Conservation (phyloP, 1,139 yeast genomes). For the Pichia sp. region DNA sequence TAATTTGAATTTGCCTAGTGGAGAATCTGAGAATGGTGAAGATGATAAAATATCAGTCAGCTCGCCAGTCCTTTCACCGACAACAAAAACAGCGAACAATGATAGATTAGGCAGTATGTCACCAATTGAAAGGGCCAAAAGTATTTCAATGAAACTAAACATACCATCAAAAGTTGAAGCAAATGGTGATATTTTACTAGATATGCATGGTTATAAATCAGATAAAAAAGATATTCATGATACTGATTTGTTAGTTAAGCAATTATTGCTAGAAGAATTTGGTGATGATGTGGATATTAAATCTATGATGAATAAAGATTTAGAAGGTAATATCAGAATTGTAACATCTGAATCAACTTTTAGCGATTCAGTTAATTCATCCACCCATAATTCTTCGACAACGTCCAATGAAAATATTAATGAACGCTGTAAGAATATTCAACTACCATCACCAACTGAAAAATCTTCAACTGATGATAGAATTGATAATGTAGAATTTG, state of each 20-base stretch:
- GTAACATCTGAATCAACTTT: slow-evolving; percentile 1
- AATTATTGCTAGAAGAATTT: slow-evolving; percentile 64
- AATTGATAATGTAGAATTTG: background rate
- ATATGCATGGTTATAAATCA: slow-evolving; percentile 95
- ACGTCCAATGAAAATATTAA: background rate
- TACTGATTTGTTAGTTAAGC: slow-evolving; percentile 65
- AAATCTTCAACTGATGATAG: slow-evolving; percentile 1
- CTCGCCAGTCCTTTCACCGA: background rate
- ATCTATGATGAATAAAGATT: slow-evolving; percentile 51
- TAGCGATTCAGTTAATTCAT: slow-evolving; percentile 1
- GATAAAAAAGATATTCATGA: slow-evolving; percentile 66
- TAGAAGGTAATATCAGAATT: slow-evolving; percentile 68
- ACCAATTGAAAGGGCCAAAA: slow-evolving; percentile 58
- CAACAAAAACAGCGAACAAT: background rate
- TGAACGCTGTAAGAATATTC: too few species aligned
- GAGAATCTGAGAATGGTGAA: background rate
- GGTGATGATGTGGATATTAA: slow-evolving; percentile 47
- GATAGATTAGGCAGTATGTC: slow-evolving; percentile 10
- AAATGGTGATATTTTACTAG: slow-evolving; percentile 86
- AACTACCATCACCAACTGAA: background rate
- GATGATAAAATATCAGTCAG: background rate
- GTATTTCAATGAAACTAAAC: slow-evolving; percentile 62
- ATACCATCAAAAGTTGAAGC: slow-evolving; percentile 86
- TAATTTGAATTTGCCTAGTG: slow-evolving; percentile 1
- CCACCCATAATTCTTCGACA: background rate